Percentiles rank a stretch among this genome's conserved stretches.
phyloP scores from a whole-genome alignment of 768 basidiomycete species.

The Serpula lacrymans region DNA sequence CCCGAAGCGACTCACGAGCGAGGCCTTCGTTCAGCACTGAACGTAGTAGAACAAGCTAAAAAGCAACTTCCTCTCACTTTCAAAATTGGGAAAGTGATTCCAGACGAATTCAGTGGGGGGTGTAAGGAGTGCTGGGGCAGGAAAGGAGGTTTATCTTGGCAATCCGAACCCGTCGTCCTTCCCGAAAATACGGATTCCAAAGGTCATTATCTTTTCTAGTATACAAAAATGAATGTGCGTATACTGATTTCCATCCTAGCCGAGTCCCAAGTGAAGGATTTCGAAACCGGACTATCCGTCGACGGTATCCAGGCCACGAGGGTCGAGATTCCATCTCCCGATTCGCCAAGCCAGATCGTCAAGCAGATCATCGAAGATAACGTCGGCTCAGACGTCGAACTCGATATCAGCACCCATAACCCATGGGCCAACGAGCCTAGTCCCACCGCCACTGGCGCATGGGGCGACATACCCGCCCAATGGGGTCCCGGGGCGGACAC shows the following conservation, averaged over 20 bases:
- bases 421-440: neutral
- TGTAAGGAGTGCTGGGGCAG: conserved; percentile 49
- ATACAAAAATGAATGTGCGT: too few relatives aligned
- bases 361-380: conserved; percentile 25
- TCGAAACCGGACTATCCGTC: conserved; percentile 30
- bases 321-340: neutral
- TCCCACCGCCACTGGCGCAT: conserved; percentile 6
- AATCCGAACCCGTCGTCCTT: too few relatives aligned
- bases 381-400: conserved; percentile 15
- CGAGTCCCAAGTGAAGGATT: too few relatives aligned
- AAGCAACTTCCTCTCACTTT: conserved; percentile 42
- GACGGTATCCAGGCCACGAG: conserved; percentile 29
- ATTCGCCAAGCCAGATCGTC: conserved; percentile 10
- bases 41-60: conserved; percentile 36
- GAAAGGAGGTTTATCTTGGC: conserved; percentile 39
- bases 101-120: conserved; percentile 46
- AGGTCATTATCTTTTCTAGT: too few relatives aligned
- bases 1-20: conserved; percentile 45
- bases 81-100: conserved; percentile 35
- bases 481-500: conserved; percentile 6
- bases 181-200: too few relatives aligned
- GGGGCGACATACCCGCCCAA: conserved; percentile 8
- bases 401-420: conserved; percentile 4
- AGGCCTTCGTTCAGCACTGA: conserved; percentile 44
- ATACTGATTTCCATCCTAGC: too few relatives aligned